Conservation (phyloP, 768 basidiomycete genomes). For the Termitomyces bulborhizus region DNA sequence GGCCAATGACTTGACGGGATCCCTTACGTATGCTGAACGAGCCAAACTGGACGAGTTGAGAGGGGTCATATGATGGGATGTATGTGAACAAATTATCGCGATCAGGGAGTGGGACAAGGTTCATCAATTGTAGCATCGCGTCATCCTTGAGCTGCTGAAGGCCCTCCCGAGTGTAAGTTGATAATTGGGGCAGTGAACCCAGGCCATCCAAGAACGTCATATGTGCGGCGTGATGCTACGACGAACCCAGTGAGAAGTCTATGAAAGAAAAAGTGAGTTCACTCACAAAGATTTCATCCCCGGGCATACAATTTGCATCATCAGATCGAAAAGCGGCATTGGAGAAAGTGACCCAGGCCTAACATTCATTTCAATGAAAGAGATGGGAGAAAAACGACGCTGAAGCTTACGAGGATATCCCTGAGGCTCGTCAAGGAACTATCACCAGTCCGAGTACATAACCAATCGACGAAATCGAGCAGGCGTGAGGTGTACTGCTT, state of each 20-base stretch:
- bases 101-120: conserved; percentile 44
- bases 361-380: not conserved
- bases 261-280: not conserved
- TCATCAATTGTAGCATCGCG: conserved; percentile 47
- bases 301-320: conserved; percentile 25
- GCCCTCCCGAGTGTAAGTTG: conserved; percentile 53
- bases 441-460: conserved; percentile 56
- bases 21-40: conserved; percentile 70
- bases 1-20: conserved; percentile 22
- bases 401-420: conserved; percentile 71
- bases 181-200: conserved; percentile 67
- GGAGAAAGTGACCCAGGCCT: conserved; percentile 94
- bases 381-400: not conserved
- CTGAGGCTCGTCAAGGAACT: conserved; percentile 68
- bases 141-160: conserved; percentile 58
- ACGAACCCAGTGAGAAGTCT: conserved; percentile 6
- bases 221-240: conserved; percentile 84
- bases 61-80: conserved; percentile 26
- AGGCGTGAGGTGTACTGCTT: conserved; percentile 51
- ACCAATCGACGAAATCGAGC: conserved; percentile 80
- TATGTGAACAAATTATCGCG: conserved; percentile 18
- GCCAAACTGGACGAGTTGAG: conserved; percentile 52
- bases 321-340: conserved; percentile 46
- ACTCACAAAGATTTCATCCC: conserved; percentile 64
- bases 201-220: conserved; percentile 93